Conservation (phyloP, 1,284 basidiomycete species). For the Moesziomyces globuligerus region DNA sequence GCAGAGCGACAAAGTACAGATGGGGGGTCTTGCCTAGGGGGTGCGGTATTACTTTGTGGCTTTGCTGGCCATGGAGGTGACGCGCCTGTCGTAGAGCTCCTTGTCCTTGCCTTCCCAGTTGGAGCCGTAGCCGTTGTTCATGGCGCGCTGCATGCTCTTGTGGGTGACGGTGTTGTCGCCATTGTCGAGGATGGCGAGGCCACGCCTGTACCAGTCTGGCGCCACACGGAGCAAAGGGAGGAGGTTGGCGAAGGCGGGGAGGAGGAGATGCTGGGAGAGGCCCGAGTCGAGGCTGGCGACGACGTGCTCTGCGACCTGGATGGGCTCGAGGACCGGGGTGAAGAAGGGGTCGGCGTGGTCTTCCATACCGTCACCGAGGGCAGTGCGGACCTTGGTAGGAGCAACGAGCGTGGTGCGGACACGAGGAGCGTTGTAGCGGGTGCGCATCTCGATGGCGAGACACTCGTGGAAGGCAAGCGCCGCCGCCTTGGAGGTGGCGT, state of each 20-base stretch:
- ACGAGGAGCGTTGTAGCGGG: conserved; percentile 56
- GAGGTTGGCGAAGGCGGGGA: conserved; percentile 52
- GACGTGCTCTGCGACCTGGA: conserved; percentile 58
- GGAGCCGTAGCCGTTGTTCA: conserved; percentile 59
- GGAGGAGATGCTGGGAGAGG: conserved; percentile 57
- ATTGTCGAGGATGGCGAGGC: conserved; percentile 55
- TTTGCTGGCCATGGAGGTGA: conserved; percentile 17
- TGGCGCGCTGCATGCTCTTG: conserved; percentile 52
- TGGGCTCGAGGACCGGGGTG: conserved; percentile 60
- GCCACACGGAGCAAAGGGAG: conserved; percentile 55
- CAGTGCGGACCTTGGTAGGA: conserved; percentile 65
- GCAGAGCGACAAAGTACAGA: neutral
- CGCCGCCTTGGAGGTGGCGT: conserved; percentile 61
- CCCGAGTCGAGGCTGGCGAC: conserved; percentile 58
- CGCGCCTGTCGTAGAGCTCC: conserved; percentile 37
- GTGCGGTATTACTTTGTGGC: conserved; percentile 7
- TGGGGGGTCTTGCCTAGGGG: neutral
- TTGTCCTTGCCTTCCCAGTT: conserved; percentile 56
- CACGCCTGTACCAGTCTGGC: conserved; percentile 60
- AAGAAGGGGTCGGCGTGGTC: conserved; percentile 61
- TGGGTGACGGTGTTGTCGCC: conserved; percentile 59
- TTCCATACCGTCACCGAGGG: conserved; percentile 63
- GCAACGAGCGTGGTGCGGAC: conserved; percentile 62
- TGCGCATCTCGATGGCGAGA: conserved; percentile 59
- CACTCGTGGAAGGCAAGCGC: conserved; percentile 65